A percentile compares a stretch with the other conserved stretches of the same genome.
Evolutionary conservation across 306 rosid genomes (phyloP).

Genomic region (Pyrus betulifolia): DNA sequence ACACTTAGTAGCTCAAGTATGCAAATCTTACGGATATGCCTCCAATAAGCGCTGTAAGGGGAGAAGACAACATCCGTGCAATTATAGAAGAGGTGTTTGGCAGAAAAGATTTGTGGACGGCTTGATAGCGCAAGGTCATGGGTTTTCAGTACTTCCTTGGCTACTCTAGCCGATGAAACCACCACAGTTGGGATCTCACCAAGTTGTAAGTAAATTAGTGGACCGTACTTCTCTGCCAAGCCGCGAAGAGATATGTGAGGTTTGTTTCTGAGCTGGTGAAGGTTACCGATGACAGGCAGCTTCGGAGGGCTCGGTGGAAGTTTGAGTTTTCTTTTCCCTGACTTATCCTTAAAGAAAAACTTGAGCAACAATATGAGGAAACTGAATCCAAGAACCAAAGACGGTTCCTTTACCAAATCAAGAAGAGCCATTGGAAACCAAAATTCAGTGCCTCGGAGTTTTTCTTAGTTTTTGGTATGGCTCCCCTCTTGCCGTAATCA

Average conservation of each 20-base stretch:
- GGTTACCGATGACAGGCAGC: constrained; percentile 49
- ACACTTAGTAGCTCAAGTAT: constrained; percentile 50
- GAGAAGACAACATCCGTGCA: constrained; percentile 48
- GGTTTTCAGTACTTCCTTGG: constrained; percentile 54
- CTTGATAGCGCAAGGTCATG: constrained; percentile 57
- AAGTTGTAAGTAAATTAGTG: constrained; percentile 43
- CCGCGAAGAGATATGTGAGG: constrained; percentile 44
- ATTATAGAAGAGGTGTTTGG: constrained; percentile 53
- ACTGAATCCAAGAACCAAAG: constrained; percentile 14
- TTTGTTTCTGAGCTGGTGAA: constrained; percentile 42
- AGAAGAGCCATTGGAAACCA: constrained; percentile 23
- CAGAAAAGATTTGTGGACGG: constrained; percentile 38
- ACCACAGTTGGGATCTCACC: constrained; percentile 61
- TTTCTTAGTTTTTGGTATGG: no score
- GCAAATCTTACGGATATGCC: constrained; percentile 51
- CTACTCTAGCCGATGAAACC: constrained; percentile 58
- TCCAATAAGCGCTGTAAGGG: constrained; percentile 62
- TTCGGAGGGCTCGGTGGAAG: constrained; percentile 54
- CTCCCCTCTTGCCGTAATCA: not conserved
- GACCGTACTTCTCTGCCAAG: constrained; percentile 44
- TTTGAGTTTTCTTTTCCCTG: constrained; percentile 15
- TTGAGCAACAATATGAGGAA: constrained; percentile 20
- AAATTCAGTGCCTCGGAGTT: no score
- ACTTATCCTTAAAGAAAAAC: constrained; percentile 10
- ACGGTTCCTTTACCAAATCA: constrained; percentile 21